Evolutionary conservation across 1,139 yeast species (phyloP).

Genomic region (Pichia sp.): DNA sequence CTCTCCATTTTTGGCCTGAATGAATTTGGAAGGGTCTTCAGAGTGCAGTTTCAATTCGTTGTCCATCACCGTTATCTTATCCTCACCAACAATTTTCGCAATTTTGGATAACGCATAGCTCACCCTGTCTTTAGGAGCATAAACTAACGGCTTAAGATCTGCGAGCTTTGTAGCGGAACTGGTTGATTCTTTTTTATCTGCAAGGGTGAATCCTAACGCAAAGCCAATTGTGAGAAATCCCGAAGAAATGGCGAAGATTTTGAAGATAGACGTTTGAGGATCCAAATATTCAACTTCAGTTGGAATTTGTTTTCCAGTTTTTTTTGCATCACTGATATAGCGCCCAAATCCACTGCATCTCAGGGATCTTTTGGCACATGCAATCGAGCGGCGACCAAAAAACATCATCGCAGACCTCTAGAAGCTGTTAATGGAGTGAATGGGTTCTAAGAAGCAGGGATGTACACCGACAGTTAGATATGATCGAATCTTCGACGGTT

Average conservation of each 20-base stretch:
- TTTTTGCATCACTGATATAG: neutral
- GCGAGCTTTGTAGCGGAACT: constrained; percentile 18
- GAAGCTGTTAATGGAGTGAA: too few relatives aligned
- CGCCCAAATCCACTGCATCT: neutral
- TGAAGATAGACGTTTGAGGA: constrained; percentile 11
- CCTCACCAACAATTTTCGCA: constrained; percentile 41
- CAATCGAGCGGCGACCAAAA: neutral
- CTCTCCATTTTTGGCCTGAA: constrained; percentile 52
- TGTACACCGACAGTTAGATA: too few relatives aligned
- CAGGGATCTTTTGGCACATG: neutral
- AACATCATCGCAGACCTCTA: too few relatives aligned
- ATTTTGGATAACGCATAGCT: constrained; percentile 44
- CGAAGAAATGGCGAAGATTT: constrained; percentile 11
- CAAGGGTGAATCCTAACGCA: constrained; percentile 9
- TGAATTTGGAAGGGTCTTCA: constrained; percentile 61
- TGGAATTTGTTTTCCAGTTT: neutral
- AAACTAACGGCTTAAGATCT: constrained; percentile 36
- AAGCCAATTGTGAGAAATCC: constrained; percentile 19
- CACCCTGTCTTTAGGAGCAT: constrained; percentile 41
- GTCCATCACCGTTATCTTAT: constrained; percentile 35
- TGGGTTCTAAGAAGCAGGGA: neutral
- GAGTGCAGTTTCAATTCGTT: constrained; percentile 45
- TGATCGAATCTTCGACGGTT: too few relatives aligned
- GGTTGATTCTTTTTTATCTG: constrained; percentile 4
- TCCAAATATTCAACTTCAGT: neutral